These are phyloP conservation scores for Lantana camara DNA, from an alignment of 257 asterid genomes.

Conservation along the genomic window DNA sequence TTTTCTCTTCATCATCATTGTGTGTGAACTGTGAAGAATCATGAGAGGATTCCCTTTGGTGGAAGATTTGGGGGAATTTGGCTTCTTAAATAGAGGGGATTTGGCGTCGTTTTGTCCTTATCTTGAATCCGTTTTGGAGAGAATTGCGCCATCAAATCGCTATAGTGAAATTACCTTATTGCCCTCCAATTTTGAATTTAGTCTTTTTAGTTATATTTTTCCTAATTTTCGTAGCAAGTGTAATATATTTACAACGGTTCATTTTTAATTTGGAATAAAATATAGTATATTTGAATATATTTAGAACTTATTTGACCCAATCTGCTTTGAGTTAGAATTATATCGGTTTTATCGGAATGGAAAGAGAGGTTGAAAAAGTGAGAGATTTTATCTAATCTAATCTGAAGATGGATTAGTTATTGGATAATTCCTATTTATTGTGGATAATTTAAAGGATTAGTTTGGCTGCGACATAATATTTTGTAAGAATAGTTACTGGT, in stretches of 20 bases:
- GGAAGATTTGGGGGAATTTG: neutral
- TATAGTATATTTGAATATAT: too few species aligned
- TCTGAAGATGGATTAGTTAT: too few species aligned
- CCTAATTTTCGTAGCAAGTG: neutral
- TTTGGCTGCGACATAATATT: too few species aligned
- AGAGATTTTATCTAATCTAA: too few species aligned
- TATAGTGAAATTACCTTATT: neutral
- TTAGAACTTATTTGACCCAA: too few species aligned
- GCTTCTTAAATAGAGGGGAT: slow-evolving; percentile 12
- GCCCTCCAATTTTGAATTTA: too few species aligned
- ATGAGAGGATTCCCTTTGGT: neutral
- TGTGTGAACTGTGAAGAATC: slow-evolving; percentile 3
- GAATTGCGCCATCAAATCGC: slow-evolving; percentile 31
- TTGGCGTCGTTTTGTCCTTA: slow-evolving; percentile 29
- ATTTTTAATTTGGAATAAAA: neutral
- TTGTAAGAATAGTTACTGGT: too few species aligned
- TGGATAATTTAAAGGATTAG: too few species aligned
- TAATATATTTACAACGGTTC: too few species aligned
- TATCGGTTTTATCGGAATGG: neutral
- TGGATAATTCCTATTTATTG: neutral
- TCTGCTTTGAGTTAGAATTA: too few species aligned
- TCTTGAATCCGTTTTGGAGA: slow-evolving; percentile 12
- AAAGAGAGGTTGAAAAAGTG: too few species aligned
- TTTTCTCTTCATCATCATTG: neutral
- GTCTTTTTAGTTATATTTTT: neutral